Evolutionary conservation across 2,329 filamentous ascomycete genomes (phyloP), one percentile per base, ranked within the genome.

Genomic region (Claviceps fusiformis): DNA sequence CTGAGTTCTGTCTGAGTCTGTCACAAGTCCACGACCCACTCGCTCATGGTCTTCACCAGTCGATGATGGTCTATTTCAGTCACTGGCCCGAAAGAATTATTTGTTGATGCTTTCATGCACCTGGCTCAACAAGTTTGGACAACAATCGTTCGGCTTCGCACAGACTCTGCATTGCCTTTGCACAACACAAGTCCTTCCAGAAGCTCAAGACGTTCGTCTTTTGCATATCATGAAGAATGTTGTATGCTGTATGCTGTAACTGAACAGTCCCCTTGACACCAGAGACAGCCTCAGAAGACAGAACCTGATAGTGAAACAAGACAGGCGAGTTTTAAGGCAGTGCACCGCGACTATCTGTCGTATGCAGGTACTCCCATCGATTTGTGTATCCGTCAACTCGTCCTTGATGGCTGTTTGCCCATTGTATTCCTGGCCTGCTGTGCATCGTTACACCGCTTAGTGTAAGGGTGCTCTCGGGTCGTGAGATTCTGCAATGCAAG

Each of bases 401-500:
- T 10, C 31, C 39, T 43, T 10, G 27, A 29, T 44, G 29, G 37
- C 47, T 27, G 53, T 54, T 54, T 54, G 53, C 39, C n/a, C 24
- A 44, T 45, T 44, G 46, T 37, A 47, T 35, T 45, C 33, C 46
- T 54, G 17, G 4, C n/a, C 24, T 17, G 37, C n/a, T 31, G 46
- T 50, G 46, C 24, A 54, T 27, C 47, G 53, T 54, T n/a, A 35
- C 53, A 50, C 53, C 37, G 47, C 53, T 29, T 50, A 27, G 37
- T 45, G 53, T 15, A 41, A 27, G n/a, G 45, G n/a, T 9, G 33
- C 39, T 31, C 9, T 33, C 48, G 15, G 47, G 17, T 50, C 37
- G 37, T 29, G 39, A 54, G 29, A 49, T 45, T 29, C 46, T 43
- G 46, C 53, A 44, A 45, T 35, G 27, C n/a, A 39, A 50, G 39